These are phyloP conservation scores for Collybiopsis luxurians DNA, from an alignment of 768 basidiomycete genomes.

Conservation along the genomic window DNA sequence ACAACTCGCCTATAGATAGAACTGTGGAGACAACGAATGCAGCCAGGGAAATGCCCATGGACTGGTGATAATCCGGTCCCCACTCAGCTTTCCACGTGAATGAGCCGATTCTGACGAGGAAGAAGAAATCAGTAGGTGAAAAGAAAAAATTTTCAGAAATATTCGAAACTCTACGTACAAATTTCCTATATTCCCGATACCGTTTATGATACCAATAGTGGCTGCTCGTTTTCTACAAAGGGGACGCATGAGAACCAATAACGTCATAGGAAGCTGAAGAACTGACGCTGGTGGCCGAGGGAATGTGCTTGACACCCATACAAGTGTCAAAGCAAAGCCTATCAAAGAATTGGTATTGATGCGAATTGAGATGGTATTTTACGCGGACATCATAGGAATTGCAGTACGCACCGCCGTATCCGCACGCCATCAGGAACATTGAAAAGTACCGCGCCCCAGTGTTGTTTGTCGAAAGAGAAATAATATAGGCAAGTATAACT, in stretches of 20 bases:
- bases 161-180: too few relatives aligned
- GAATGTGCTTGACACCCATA: slow-evolving; percentile 62
- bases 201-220: slow-evolving; percentile 63
- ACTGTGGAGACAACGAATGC: slow-evolving; percentile 26
- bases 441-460: slow-evolving; percentile 40
- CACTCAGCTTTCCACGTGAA: slow-evolving; percentile 62
- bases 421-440: slow-evolving; percentile 46
- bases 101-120: slow-evolving; percentile 47
- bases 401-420: slow-evolving; percentile 33
- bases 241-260: background rate
- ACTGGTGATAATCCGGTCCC: slow-evolving; percentile 61
- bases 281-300: slow-evolving; percentile 57
- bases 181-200: slow-evolving; percentile 52
- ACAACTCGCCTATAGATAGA: slow-evolving; percentile 22
- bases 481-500: slow-evolving; percentile 41
- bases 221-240: slow-evolving; percentile 43
- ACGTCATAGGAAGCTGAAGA: background rate
- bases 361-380: too few relatives aligned
- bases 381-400: background rate
- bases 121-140: too few relatives aligned
- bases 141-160: too few relatives aligned
- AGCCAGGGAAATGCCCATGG: slow-evolving; percentile 49
- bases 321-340: slow-evolving; percentile 43
- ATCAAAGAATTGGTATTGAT: background rate
- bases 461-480: slow-evolving; percentile 38